Evolutionary conservation across 768 basidiomycete species (phyloP).

Genomic region (Imleria badia): DNA sequence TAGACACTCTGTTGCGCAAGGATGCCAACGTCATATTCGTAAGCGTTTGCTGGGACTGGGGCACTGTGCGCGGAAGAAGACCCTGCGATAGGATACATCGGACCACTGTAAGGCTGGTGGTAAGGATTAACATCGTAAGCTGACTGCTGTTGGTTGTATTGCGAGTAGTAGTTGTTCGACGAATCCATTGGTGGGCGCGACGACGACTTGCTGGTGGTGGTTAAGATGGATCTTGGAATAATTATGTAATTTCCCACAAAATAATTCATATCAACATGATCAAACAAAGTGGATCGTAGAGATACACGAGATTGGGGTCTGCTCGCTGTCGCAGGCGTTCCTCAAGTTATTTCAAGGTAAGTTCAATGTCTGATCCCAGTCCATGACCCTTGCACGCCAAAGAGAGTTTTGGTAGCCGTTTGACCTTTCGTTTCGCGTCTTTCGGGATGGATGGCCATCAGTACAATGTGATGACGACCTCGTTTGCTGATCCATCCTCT

Average conservation of each 20-base stretch:
- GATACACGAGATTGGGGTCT: slow-evolving; percentile 8
- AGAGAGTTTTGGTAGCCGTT: not conserved
- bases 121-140: slow-evolving; percentile 72
- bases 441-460: slow-evolving; percentile 33
- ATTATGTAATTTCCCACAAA: slow-evolving; percentile 16
- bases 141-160: slow-evolving; percentile 54
- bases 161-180: slow-evolving; percentile 46
- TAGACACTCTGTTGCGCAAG: slow-evolving; percentile 91
- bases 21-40: slow-evolving; percentile 90
- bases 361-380: slow-evolving; percentile 11
- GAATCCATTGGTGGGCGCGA: slow-evolving; percentile 26
- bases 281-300: slow-evolving; percentile 24
- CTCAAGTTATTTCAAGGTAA: slow-evolving; percentile 42
- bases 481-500: slow-evolving; percentile 17
- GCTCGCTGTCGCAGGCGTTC: slow-evolving; percentile 31
- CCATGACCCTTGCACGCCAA: not conserved
- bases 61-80: slow-evolving; percentile 67
- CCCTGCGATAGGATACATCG: slow-evolving; percentile 66
- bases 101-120: slow-evolving; percentile 76
- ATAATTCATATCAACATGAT: slow-evolving; percentile 27
- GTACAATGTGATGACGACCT: slow-evolving; percentile 27
- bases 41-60: slow-evolving; percentile 85
- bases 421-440: not conserved
- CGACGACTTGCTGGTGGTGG: not conserved
- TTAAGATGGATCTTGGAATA: not conserved